Base-by-base conservation (phyloP, 495 filamentous ascomycete species). In the Lentithecium fluviatile region DNA sequence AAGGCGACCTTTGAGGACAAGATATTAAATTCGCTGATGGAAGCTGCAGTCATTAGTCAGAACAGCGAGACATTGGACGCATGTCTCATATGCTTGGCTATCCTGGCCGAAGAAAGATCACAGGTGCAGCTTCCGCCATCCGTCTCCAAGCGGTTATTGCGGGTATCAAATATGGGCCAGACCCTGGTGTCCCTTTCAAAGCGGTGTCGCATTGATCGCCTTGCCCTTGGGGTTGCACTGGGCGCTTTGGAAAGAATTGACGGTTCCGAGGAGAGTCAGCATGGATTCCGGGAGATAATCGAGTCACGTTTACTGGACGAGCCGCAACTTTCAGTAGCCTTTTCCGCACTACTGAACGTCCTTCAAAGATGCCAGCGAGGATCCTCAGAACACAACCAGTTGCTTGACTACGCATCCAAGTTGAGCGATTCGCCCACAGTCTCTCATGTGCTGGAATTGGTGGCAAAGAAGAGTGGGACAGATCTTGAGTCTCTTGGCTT, bases 11-110 rank as follows among this genome's bases (percentile, higher is more conserved):
- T 97, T 15, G 81, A 86, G 24, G 90, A 96, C 63, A 82, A 81
- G 48, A 81, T 90, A 3, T 73, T 97, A 24, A 78, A 85, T 55
- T 84, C 83, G 4, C 76, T 97, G 62, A 96, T 97, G 92, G 87
- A 92, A 64, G 88, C 89, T 45, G 79, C 97, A 20, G 86, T 86
- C 11, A 75, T 74, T 21, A 87, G 87, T 6, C 95, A 88, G 88
- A 85, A 82, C 0, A 67, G 76, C 23, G 88, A 89, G 45, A 92
- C 87, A 0, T 65, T 83, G 2, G 79, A 82, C 15, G 81, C 88
- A 1, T 90, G 88, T n/a, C 76, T 97, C 19, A 82, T 90, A 21
- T 95, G 90, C 65, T 71, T 97, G 19, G 83, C 87, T 26, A 82
- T 95, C 29, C 72, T 97, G 24, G 86, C 91, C 1, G 85, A 96